phyloP scores from a whole-genome alignment of 495 filamentous ascomycete genomes.

The Gamarada debralockiae region DNA sequence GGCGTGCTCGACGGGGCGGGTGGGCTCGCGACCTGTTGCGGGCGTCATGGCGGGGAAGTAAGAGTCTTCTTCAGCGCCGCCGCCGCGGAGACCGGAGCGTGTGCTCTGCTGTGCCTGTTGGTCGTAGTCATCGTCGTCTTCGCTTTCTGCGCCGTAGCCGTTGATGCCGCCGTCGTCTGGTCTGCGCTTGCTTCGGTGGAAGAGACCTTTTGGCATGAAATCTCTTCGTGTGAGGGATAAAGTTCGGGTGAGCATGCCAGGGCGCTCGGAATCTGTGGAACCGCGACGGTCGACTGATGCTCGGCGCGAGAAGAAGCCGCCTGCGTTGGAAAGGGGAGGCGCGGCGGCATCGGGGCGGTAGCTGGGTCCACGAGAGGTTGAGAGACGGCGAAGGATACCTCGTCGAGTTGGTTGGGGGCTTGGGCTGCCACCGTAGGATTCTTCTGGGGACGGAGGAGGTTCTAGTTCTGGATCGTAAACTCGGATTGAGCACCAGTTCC shows the following conservation, averaged over 20 bases:
- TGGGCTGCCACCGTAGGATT: conserved; percentile 29
- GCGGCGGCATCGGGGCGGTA: conserved; percentile 21
- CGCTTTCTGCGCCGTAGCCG: conserved; percentile 30
- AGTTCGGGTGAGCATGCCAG: conserved; percentile 45
- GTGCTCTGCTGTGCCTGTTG: not conserved
- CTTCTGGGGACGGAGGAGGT: conserved; percentile 61
- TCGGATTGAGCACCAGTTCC: conserved; percentile 90
- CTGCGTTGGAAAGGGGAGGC: conserved; percentile 11
- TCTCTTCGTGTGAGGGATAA: conserved; percentile 61
- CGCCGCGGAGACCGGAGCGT: conserved; percentile 18
- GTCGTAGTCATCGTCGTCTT: conserved; percentile 15
- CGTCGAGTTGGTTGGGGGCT: conserved; percentile 20
- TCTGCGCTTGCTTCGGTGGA: conserved; percentile 47
- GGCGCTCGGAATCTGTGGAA: conserved; percentile 41
- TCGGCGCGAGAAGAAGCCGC: conserved; percentile 23
- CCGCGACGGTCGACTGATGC: conserved; percentile 19
- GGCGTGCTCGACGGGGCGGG: conserved; percentile 5
- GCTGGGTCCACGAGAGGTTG: conserved; percentile 19
- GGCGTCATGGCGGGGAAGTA: conserved; percentile 21
- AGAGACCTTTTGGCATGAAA: conserved; percentile 42
- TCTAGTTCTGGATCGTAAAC: conserved; percentile 74
- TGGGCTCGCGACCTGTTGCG: not conserved
- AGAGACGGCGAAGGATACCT: conserved; percentile 24
- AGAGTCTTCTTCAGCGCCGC: conserved; percentile 10
- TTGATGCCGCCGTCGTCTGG: conserved; percentile 49